Evolutionary conservation across 306 rosid genomes (phyloP), one percentile per base, ranked within the genome.

Genomic region (Begonia fuchsioides): DNA sequence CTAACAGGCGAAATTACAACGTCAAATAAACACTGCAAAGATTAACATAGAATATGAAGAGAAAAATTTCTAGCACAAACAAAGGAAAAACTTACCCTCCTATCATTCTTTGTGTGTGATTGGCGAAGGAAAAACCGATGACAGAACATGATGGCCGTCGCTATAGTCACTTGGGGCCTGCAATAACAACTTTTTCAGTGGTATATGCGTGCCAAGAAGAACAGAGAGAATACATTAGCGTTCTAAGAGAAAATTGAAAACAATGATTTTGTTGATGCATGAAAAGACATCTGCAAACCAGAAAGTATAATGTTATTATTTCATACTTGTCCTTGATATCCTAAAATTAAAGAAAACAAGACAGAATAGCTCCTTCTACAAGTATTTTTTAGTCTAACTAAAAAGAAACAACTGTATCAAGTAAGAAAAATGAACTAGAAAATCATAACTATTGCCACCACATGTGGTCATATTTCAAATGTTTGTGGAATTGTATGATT

Each of bases 111-210:
- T 54, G 76, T 90, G 63, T 81, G 97, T 62, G 97, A 90, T 69
- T 90, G 97, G 38, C 94, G 80, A 66, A 81, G 95, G 65, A 90
- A 90, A 71, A 90, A 81, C 53, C 97, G 79, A 54, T 90, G 97
- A 63, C 95, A 90, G 73, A 90, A 84, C 15, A 84, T 81, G 70
- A 90, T 90, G 52, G 97, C 95, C 15, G 97, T 84, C 32, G 97
- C 97, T 56, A 90, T 90, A 49, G 97, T 90, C 53, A 90, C 90
- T 74, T 90, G 97, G 62, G 95, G 97, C 46, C 97, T 90, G 92
- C 82, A 75, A 4, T 56, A 59, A 58, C 49, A 58, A 53, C 17
- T 53, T 18, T 13, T 8, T 16, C 32, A 19, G 15, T 44, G 49
- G 50, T 49, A 19, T 2, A 16, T 11, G 17, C 6, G 35, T 26